Evolutionary conservation across 1,284 basidiomycete species (phyloP).

Genomic region (Somion occarium): DNA sequence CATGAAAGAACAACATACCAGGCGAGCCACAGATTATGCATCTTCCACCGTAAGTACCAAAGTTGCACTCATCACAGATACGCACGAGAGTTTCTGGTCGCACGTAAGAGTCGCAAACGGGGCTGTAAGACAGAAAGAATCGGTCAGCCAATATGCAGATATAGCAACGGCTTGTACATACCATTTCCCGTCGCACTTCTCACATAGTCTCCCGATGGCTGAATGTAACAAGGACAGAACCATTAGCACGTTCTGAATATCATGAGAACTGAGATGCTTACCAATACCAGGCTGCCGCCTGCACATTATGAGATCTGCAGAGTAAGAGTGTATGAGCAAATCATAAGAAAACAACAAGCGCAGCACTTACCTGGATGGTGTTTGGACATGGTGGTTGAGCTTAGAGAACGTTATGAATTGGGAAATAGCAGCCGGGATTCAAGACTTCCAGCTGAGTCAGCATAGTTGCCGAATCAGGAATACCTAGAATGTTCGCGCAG

Average conservation of each 20-base stretch:
- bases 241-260: no score
- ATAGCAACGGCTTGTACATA: constrained; percentile 32
- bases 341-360: neutral
- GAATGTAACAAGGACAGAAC: no score
- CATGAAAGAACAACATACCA: constrained; percentile 45
- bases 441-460: neutral
- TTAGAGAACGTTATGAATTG: constrained; percentile 2
- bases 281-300: constrained; percentile 94
- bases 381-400: constrained; percentile 66
- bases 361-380: constrained; percentile 79
- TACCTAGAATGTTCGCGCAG: neutral
- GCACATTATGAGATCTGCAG: constrained; percentile 91
- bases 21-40: constrained; percentile 97
- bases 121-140: constrained; percentile 44
- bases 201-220: constrained; percentile 97
- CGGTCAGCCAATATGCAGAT: neutral
- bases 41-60: constrained; percentile 93
- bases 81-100: constrained; percentile 96
- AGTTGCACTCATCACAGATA: constrained; percentile 99
- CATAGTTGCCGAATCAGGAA: neutral
- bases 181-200: constrained; percentile 99
- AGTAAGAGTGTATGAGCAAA: constrained; percentile 5
- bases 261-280: constrained; percentile 35
- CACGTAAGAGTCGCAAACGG: constrained; percentile 99
- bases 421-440: no score